Percentiles rank a stretch among this genome's conserved stretches.
These are phyloP conservation scores for Bipolaris gigantea DNA, from an alignment of 2,329 filamentous ascomycete species.

Conservation along the genomic window DNA sequence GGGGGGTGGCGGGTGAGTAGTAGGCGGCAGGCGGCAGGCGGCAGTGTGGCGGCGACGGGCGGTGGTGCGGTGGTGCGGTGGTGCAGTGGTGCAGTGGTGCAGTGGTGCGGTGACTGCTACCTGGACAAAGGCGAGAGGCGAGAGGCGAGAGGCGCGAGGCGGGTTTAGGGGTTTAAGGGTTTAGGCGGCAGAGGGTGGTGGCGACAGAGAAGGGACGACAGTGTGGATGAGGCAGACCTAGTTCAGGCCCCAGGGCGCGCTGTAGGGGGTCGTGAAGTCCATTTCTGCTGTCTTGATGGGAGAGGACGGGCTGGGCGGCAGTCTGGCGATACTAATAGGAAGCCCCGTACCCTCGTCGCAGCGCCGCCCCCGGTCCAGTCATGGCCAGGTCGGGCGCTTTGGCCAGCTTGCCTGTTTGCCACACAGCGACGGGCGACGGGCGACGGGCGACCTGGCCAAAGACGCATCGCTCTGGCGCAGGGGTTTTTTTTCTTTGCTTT, in stretches of 20 bases:
- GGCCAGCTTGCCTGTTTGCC: constrained; percentile 27
- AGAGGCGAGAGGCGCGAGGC: too few species aligned
- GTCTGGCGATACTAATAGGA: constrained; percentile 34
- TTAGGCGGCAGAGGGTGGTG: constrained; percentile 8
- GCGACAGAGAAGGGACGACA: constrained; percentile 26
- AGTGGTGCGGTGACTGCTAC: constrained; percentile 31
- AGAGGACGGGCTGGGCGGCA: constrained; percentile 29
- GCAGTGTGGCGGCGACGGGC: constrained; percentile 31
- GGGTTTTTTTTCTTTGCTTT: not conserved
- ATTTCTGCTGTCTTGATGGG: constrained; percentile 38
- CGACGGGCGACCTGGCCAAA: constrained; percentile 2
- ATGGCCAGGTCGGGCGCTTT: constrained; percentile 23
- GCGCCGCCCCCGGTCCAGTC: constrained; percentile 25
- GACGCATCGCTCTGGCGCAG: constrained; percentile 23
- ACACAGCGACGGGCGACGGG: constrained; percentile 18
- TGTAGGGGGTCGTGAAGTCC: constrained; percentile 38
- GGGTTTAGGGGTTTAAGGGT: too few species aligned
- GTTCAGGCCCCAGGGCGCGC: constrained; percentile 38
- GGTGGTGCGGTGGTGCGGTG: constrained; percentile 29
- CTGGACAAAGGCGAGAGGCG: constrained; percentile 27
- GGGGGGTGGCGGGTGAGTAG: constrained; percentile 10
- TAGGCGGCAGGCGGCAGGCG: constrained; percentile 22
- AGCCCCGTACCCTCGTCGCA: constrained; percentile 25
- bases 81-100: constrained; percentile 29
- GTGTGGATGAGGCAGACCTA: constrained; percentile 26